These are phyloP conservation scores for Reticulascus tulasneorum DNA, from an alignment of 2,329 filamentous ascomycete genomes.

Conservation along the genomic window DNA sequence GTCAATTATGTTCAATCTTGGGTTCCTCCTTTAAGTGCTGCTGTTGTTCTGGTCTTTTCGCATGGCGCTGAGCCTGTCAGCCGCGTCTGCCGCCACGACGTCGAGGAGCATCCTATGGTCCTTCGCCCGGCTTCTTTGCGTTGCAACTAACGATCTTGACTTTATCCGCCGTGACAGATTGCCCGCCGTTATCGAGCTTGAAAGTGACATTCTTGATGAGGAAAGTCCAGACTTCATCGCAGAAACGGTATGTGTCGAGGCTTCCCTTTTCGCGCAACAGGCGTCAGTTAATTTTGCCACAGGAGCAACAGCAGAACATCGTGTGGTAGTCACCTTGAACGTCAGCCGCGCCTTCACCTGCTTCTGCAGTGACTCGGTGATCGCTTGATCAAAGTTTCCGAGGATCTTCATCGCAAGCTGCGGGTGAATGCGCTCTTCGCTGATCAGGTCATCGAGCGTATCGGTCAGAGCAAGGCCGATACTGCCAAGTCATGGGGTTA, in stretches of 20 bases:
- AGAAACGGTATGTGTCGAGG: constrained; percentile 97
- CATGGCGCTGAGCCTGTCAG: too few species aligned
- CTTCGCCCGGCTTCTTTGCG: constrained; percentile 64
- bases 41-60: too few species aligned
- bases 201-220: constrained; percentile 98
- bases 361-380: constrained; percentile 86
- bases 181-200: constrained; percentile 81
- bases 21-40: too few species aligned
- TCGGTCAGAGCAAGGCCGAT: constrained; percentile 92
- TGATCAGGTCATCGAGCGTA: constrained; percentile 95
- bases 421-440: constrained; percentile 89
- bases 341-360: constrained; percentile 87
- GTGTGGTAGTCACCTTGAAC: constrained; percentile 73
- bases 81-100: too few species aligned
- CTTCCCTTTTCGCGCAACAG: constrained; percentile 63
- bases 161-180: constrained; percentile 76
- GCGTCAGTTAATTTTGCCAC: neutral
- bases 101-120: constrained; percentile 22
- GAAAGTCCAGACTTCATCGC: constrained; percentile 99
- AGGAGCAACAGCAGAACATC: neutral
- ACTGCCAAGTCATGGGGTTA: constrained; percentile 43
- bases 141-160: constrained; percentile 99
- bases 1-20: too few species aligned
- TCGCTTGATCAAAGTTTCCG: constrained; percentile 88
- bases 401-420: constrained; percentile 99